A percentile compares a stretch with the other conserved stretches of the same genome.
Conservation (phyloP, 2,329 filamentous ascomycete species). For the Pseudogymnoascus sp. region DNA sequence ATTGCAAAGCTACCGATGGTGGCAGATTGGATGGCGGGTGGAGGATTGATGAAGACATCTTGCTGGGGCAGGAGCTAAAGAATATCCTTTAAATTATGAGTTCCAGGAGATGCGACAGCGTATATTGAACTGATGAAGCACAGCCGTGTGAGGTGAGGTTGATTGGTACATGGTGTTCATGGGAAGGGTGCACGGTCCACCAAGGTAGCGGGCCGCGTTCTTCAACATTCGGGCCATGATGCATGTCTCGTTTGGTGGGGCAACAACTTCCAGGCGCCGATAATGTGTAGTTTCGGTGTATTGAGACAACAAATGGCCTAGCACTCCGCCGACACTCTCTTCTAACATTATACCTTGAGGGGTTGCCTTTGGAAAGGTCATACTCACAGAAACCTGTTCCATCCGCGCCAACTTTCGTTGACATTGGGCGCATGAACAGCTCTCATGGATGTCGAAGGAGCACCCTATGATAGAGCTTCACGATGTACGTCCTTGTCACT, state of each 20-base stretch:
- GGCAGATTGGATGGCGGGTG: constrained; percentile 50
- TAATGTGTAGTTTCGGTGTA: neutral
- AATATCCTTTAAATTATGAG: neutral
- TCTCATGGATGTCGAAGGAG: neutral
- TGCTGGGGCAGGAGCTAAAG: neutral
- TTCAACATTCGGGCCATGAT: neutral
- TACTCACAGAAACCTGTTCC: neutral
- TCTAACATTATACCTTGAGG: neutral
- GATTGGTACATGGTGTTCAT: neutral
- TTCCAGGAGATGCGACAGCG: constrained; percentile 4
- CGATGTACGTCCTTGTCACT: constrained; percentile 1
- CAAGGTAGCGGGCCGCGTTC: constrained; percentile 6
- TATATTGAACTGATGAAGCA: neutral
- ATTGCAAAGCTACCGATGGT: constrained; percentile 45
- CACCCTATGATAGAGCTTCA: neutral
- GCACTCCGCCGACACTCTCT: neutral
- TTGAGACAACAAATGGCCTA: constrained; percentile 1
- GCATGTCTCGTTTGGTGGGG: constrained; percentile 8
- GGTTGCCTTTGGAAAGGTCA: neutral
- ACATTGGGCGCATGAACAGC: neutral
- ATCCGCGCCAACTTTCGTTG: neutral
- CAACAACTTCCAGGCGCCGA: neutral
- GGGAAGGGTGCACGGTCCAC: neutral
- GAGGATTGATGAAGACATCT: constrained; percentile 46
- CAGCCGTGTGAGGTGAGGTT: neutral